A percentile compares a stretch with the other conserved stretches of the same genome.
Evolutionary conservation across 176 grass and related monocot genomes (phyloP).

Genomic region (Thinopyrum elongatum): DNA sequence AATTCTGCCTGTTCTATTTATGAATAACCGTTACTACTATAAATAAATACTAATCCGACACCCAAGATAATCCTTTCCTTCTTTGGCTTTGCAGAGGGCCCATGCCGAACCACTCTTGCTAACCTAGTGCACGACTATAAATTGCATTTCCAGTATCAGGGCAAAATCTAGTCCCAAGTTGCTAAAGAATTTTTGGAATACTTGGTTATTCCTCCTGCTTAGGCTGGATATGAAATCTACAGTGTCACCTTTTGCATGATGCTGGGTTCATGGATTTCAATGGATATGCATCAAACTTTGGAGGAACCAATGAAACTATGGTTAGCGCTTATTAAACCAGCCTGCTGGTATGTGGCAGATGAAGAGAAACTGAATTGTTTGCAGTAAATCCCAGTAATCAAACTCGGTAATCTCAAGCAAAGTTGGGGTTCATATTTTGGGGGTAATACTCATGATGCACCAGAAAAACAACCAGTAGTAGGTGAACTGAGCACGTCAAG

Average conservation of each 20-base stretch:
- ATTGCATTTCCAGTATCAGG: constrained; percentile 84
- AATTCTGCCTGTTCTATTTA: constrained; percentile 3
- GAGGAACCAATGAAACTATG: not conserved
- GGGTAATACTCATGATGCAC: not conserved
- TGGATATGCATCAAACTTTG: not conserved
- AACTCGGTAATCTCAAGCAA: not conserved
- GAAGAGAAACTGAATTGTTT: constrained; percentile 1
- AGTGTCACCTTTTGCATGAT: constrained; percentile 4
- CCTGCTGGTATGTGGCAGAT: not conserved
- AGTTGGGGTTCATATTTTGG: not conserved
- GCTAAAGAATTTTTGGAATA: not conserved
- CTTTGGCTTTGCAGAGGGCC: constrained; percentile 62
- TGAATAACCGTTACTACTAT: not conserved
- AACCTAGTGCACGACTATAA: constrained; percentile 72
- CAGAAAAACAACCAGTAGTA: too few relatives aligned
- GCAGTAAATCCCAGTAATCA: not conserved
- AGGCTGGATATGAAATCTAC: not conserved
- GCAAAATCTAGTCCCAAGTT: constrained; percentile 67
- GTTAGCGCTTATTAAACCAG: constrained; percentile 26
- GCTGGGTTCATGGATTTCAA: not conserved
- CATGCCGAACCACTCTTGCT: constrained; percentile 79
- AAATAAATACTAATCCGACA: constrained; percentile 1
- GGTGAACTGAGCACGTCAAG: too few relatives aligned
- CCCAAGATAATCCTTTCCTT: constrained; percentile 1
- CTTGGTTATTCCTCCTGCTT: not conserved